phyloP scores from a whole-genome alignment of 169 alveolate species.

The Cryptosporidium viatorum region DNA sequence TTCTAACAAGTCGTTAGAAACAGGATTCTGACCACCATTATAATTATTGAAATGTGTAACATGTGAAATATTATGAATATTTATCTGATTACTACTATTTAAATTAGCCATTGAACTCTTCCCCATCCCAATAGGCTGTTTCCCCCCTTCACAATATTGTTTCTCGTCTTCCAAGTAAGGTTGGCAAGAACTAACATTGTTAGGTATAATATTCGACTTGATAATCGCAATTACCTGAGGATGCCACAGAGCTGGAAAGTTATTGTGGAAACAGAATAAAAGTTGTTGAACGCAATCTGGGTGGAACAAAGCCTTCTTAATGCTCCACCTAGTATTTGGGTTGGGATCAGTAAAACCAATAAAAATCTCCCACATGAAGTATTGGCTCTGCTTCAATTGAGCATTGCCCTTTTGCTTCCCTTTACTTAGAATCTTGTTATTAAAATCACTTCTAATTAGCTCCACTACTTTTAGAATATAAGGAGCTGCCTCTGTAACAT shows the following conservation, averaged over 20 bases:
- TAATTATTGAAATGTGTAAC: background rate
- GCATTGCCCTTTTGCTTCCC: slow-evolving; percentile 47
- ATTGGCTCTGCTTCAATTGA: slow-evolving; percentile 52
- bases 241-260: slow-evolving; percentile 52
- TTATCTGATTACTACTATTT: background rate
- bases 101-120: background rate
- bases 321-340: slow-evolving; percentile 81
- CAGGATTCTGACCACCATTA: background rate
- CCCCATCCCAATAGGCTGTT: background rate
- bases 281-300: slow-evolving; percentile 76
- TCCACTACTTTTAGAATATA: slow-evolving; percentile 81
- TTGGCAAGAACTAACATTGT: background rate
- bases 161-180: background rate
- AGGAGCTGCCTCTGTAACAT: slow-evolving; percentile 85
- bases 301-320: slow-evolving; percentile 82
- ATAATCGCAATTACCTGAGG: slow-evolving; percentile 68
- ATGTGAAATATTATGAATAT: background rate
- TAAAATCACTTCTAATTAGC: slow-evolving; percentile 81
- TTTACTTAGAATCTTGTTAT: slow-evolving; percentile 79
- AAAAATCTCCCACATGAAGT: slow-evolving; percentile 84
- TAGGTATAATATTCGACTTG: slow-evolving; percentile 63
- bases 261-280: slow-evolving; percentile 36
- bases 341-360: slow-evolving; percentile 86
- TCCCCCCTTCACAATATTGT: background rate
- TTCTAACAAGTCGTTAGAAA: background rate